Percentiles rank a stretch among this genome's conserved stretches.
phyloP scores from a whole-genome alignment of 495 filamentous ascomycete species.

The Cairneyella variabilis region DNA sequence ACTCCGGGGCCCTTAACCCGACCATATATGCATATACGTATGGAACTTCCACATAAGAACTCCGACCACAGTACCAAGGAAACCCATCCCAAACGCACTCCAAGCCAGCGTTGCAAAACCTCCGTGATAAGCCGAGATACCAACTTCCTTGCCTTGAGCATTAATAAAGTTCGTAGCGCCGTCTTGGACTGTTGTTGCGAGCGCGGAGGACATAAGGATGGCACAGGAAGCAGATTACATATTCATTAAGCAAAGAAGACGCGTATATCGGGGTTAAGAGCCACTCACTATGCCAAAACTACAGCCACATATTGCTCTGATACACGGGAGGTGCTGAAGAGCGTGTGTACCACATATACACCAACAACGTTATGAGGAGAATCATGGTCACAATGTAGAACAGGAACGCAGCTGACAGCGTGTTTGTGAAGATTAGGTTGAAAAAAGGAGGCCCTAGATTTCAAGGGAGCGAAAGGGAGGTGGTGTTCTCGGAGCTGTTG shows the following conservation, averaged over 20 bases:
- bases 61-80: background rate
- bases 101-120: constrained; percentile 7
- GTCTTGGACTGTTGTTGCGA: background rate
- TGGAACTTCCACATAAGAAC: background rate
- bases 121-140: background rate
- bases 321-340: too few species aligned
- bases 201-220: constrained; percentile 3
- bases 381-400: constrained; percentile 4
- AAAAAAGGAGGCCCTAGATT: background rate
- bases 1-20: too few species aligned
- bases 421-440: background rate
- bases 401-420: constrained; percentile 3
- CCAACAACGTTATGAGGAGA: too few species aligned
- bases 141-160: background rate
- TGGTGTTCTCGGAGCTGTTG: background rate
- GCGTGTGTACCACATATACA: too few species aligned
- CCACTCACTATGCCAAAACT: background rate
- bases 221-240: background rate
- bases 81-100: constrained; percentile 9
- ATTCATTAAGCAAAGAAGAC: too few species aligned
- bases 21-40: too few species aligned
- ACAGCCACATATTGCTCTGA: too few species aligned
- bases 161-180: constrained; percentile 6
- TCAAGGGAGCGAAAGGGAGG: constrained; percentile 5
- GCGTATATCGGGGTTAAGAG: background rate